A percentile compares a stretch with the other conserved stretches of the same genome.
Evolutionary conservation across 2,329 filamentous ascomycete species (phyloP).

Genomic region (Fusarium sambucinum): DNA sequence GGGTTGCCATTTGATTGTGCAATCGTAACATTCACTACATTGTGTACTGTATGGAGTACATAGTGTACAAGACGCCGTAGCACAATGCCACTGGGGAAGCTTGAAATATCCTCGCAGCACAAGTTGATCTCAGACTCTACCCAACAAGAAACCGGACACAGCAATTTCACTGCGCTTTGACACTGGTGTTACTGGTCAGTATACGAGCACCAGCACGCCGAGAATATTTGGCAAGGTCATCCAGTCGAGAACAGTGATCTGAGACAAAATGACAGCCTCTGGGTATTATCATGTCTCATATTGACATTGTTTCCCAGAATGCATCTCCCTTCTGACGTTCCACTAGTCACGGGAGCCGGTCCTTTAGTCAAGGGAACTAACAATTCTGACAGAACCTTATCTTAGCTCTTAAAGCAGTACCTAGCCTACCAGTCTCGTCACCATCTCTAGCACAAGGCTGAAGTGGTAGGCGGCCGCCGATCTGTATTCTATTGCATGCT

Average conservation of each 20-base stretch:
- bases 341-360: conserved; percentile 9
- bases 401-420: background rate
- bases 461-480: conserved; percentile 5
- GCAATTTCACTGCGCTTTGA: background rate
- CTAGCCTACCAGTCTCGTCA: background rate
- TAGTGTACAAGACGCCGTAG: background rate
- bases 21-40: too few species aligned
- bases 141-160: background rate
- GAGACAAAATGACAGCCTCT: background rate
- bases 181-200: background rate
- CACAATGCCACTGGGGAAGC: background rate
- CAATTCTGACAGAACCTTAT: conserved; percentile 23
- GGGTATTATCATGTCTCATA: conserved; percentile 5
- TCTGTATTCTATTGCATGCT: too few species aligned
- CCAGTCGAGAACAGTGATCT: background rate
- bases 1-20: background rate
- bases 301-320: background rate
- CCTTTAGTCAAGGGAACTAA: background rate
- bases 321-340: conserved; percentile 1
- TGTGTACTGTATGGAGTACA: background rate
- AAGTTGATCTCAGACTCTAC: background rate
- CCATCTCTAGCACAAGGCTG: background rate
- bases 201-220: too few species aligned
- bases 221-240: too few species aligned
- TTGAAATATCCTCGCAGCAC: background rate